These are phyloP conservation scores for Lactarius sp. DNA, from an alignment of 768 basidiomycete genomes.

Conservation along the genomic window DNA sequence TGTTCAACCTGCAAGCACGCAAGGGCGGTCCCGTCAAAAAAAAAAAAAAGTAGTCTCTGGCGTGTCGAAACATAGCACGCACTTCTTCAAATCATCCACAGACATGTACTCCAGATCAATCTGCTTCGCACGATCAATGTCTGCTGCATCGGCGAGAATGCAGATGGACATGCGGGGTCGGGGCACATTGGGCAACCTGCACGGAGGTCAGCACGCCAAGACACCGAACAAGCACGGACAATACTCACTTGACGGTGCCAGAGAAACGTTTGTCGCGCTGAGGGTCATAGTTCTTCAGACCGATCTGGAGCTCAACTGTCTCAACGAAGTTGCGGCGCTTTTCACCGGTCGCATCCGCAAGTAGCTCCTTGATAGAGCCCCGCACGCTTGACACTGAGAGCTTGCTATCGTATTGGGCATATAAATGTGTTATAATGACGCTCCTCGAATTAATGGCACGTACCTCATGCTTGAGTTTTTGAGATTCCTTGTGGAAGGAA, in stretches of 20 bases:
- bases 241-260: slow-evolving; percentile 88
- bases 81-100: slow-evolving; percentile 99
- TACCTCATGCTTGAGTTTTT: slow-evolving; percentile 26
- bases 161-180: slow-evolving; percentile 99
- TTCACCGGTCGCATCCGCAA: slow-evolving; percentile 78
- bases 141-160: slow-evolving; percentile 98
- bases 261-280: slow-evolving; percentile 99
- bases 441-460: background rate
- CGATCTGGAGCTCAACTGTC: slow-evolving; percentile 95
- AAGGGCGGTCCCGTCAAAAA: background rate
- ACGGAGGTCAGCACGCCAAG: background rate
- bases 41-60: background rate
- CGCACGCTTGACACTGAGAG: slow-evolving; percentile 99
- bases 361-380: slow-evolving; percentile 89
- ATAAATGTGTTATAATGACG: background rate
- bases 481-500: slow-evolving; percentile 6
- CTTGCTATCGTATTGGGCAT: slow-evolving; percentile 47
- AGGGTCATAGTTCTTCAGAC: slow-evolving; percentile 98
- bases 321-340: slow-evolving; percentile 93
- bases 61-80: slow-evolving; percentile 26
- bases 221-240: background rate
- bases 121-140: slow-evolving; percentile 98
- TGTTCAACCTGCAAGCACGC: slow-evolving; percentile 69
- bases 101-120: slow-evolving; percentile 99
- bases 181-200: slow-evolving; percentile 90